A percentile compares a stretch with the other conserved stretches of the same genome.
phyloP scores from a whole-genome alignment of 257 asterid genomes.

The Euphrasia confusa region DNA sequence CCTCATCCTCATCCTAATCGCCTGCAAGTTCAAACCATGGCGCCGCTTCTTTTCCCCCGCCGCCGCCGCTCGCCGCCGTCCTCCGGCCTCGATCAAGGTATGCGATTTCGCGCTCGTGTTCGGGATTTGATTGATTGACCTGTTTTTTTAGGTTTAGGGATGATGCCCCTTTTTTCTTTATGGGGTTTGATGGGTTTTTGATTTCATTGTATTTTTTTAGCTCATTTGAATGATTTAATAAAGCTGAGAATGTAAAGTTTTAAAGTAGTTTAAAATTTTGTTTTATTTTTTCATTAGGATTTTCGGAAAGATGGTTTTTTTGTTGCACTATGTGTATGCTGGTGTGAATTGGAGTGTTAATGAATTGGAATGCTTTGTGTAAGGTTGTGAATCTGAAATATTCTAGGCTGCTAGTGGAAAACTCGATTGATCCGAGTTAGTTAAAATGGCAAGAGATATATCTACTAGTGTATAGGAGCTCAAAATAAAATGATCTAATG shows the following conservation, averaged over 20 bases:
- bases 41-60: constrained; percentile 45
- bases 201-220: constrained; percentile 1
- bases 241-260: constrained; percentile 18
- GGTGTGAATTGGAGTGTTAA: constrained; percentile 3
- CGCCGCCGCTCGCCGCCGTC: constrained; percentile 45
- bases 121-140: constrained; percentile 22
- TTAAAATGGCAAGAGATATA: constrained; percentile 4
- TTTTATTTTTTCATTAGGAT: not conserved
- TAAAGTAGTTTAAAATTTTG: constrained; percentile 14
- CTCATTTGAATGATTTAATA: constrained; percentile 9
- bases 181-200: constrained; percentile 22
- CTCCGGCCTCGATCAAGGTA: constrained; percentile 57
- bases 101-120: constrained; percentile 19
- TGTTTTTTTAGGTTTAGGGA: constrained; percentile 15
- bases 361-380: not conserved
- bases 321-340: constrained; percentile 5
- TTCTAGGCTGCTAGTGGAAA: not conserved
- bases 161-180: not conserved
- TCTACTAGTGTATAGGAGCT: not conserved
- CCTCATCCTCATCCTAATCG: constrained; percentile 60
- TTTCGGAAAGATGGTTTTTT: not conserved
- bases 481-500: not conserved
- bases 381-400: not conserved
- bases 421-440: not conserved
- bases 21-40: constrained; percentile 89